These are phyloP conservation scores for Pseudophaeomoniella oleicola DNA, from an alignment of 2,329 filamentous ascomycete species.

Conservation along the genomic window DNA sequence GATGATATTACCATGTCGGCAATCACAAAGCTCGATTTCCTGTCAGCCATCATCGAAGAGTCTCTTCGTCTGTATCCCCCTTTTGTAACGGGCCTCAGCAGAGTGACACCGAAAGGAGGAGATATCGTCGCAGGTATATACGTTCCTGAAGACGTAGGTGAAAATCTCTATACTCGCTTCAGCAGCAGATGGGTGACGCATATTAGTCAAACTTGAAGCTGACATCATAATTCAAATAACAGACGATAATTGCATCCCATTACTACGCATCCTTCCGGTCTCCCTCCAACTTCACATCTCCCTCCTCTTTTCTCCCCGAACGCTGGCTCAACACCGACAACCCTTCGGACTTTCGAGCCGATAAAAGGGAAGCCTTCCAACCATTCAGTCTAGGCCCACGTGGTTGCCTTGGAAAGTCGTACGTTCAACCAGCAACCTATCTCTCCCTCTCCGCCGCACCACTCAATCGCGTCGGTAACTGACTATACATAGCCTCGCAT, in stretches of 20 bases:
- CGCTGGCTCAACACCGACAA: slow-evolving; percentile 27
- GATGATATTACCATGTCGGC: slow-evolving; percentile 16
- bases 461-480: too few relatives aligned
- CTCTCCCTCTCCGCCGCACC: too few relatives aligned
- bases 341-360: slow-evolving; percentile 20
- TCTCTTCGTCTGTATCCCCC: slow-evolving; percentile 12
- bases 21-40: slow-evolving; percentile 18
- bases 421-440: too few relatives aligned
- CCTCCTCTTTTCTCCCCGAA: slow-evolving; percentile 19
- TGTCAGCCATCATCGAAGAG: slow-evolving; percentile 12
- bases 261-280: slow-evolving; percentile 18
- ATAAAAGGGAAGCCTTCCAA: slow-evolving; percentile 29
- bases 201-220: too few relatives aligned
- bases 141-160: slow-evolving; percentile 8
- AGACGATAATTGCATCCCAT: slow-evolving; percentile 29
- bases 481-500: slow-evolving; percentile 15
- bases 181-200: too few relatives aligned
- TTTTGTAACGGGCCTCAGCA: slow-evolving; percentile 9
- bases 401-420: slow-evolving; percentile 30
- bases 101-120: slow-evolving; percentile 7
- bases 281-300: slow-evolving; percentile 8
- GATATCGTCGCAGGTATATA: slow-evolving; percentile 8
- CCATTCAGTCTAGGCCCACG: slow-evolving; percentile 35
- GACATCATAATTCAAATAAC: too few relatives aligned
- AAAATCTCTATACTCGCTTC: too few relatives aligned